Evolutionary conservation across 2,329 filamentous ascomycete genomes (phyloP).

Genomic region (Sporothrix curviconia): DNA sequence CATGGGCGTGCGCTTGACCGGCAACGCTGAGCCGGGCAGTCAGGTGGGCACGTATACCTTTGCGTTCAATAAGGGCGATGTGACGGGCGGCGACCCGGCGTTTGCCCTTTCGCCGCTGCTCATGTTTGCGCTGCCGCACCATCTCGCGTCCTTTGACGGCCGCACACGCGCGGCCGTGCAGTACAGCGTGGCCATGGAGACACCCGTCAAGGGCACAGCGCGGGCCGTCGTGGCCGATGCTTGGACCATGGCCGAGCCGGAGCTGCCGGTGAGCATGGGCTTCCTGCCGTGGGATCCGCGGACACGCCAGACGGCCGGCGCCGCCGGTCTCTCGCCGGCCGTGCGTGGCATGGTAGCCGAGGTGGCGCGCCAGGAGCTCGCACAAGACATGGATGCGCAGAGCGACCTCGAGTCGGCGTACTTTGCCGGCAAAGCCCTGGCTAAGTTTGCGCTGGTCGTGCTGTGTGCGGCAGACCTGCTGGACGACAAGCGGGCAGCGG

Average conservation of each 20-base stretch:
- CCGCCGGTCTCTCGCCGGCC: slow-evolving; percentile 39
- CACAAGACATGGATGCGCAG: slow-evolving; percentile 67
- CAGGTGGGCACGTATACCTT: slow-evolving; percentile 65
- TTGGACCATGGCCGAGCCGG: slow-evolving; percentile 71
- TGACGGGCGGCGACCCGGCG: slow-evolving; percentile 34
- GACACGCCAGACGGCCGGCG: slow-evolving; percentile 34
- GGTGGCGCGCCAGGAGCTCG: slow-evolving; percentile 59
- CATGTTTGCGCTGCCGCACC: slow-evolving; percentile 87
- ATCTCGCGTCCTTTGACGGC: slow-evolving; percentile 65
- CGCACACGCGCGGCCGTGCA: slow-evolving; percentile 41
- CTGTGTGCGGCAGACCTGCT: slow-evolving; percentile 60
- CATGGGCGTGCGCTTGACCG: slow-evolving; percentile 56
- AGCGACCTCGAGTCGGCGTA: slow-evolving; percentile 83
- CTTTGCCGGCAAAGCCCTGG: slow-evolving; percentile 73
- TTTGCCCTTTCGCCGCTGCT: slow-evolving; percentile 46
- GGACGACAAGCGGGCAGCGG: slow-evolving; percentile 49
- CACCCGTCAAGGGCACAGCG: slow-evolving; percentile 78
- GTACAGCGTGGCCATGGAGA: slow-evolving; percentile 58
- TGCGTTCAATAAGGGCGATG: slow-evolving; percentile 64
- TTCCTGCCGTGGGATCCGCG: slow-evolving; percentile 71
- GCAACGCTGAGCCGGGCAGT: slow-evolving; percentile 42
- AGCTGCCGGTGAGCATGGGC: slow-evolving; percentile 66
- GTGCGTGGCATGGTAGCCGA: slow-evolving; percentile 54
- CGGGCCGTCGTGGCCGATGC: slow-evolving; percentile 63
- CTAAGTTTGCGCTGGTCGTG: slow-evolving; percentile 67